Conservation (phyloP, 495 filamentous ascomycete species). For the Penicillium chermesinum region DNA sequence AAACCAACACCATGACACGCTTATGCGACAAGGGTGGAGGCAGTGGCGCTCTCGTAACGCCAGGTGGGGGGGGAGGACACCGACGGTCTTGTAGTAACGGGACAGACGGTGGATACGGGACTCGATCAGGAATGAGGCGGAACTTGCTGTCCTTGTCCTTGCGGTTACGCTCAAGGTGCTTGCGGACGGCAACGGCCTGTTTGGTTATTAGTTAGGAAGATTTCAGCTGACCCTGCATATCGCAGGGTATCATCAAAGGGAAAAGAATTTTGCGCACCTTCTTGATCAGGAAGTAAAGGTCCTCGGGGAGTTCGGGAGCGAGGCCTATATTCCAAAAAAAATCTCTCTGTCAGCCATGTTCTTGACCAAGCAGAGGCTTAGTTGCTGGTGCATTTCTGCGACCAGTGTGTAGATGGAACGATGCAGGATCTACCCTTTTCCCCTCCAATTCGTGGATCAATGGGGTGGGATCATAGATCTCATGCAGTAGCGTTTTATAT, state of each 20-base stretch:
- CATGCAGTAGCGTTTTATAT: slow-evolving; percentile 10
- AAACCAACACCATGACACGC: slow-evolving; percentile 23
- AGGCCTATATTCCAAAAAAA: slow-evolving; percentile 70
- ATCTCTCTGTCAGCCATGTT: slow-evolving; percentile 89
- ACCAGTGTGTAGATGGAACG: slow-evolving; percentile 15
- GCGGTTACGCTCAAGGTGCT: slow-evolving; percentile 99
- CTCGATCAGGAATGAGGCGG: slow-evolving; percentile 99
- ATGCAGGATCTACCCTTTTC: slow-evolving; percentile 8
- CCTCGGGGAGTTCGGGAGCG: slow-evolving; percentile 94
- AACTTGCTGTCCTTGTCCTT: slow-evolving; percentile 99
- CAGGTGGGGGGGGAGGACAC: slow-evolving; percentile 96
- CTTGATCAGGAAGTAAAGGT: slow-evolving; percentile 98
- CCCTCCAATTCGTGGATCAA: slow-evolving; percentile 3
- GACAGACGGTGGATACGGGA: slow-evolving; percentile 98
- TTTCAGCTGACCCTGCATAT: neutral
- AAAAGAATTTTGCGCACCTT: slow-evolving; percentile 62
- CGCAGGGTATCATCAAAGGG: neutral
- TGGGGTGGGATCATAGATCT: neutral
- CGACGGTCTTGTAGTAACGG: slow-evolving; percentile 97
- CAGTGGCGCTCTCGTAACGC: slow-evolving; percentile 80
- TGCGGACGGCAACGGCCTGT: slow-evolving; percentile 95
- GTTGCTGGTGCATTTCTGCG: slow-evolving; percentile 28
- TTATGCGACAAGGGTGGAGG: slow-evolving; percentile 53
- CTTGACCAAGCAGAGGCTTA: slow-evolving; percentile 92
- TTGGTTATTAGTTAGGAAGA: neutral